These are phyloP conservation scores for Bisporella sp. DNA, from an alignment of 2,329 filamentous ascomycete species.

Conservation along the genomic window DNA sequence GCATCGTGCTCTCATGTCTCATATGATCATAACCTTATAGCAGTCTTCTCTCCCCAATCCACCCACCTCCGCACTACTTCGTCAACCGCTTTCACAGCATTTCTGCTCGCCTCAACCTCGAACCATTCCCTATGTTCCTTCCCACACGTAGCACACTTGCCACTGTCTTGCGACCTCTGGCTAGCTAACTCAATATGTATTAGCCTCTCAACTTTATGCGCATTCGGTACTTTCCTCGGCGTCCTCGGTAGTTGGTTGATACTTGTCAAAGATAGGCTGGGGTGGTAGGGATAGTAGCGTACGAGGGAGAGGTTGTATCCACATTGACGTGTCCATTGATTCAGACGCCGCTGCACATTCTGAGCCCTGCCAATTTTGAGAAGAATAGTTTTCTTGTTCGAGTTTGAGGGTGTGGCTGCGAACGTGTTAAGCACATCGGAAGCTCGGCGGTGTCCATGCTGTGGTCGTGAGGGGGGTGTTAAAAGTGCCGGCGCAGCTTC, in stretches of 20 bases:
- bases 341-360: conserved; percentile 86
- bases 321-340: conserved; percentile 91
- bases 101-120: conserved; percentile 68
- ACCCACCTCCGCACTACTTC: conserved; percentile 80
- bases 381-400: conserved; percentile 51
- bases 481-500: conserved; percentile 55
- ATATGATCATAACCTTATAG: conserved; percentile 5
- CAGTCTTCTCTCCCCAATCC: conserved; percentile 47
- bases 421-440: conserved; percentile 50
- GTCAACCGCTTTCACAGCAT: conserved; percentile 62
- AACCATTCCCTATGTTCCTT: conserved; percentile 94
- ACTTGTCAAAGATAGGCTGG: conserved; percentile 12
- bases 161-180: conserved; percentile 45
- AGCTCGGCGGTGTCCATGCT: conserved; percentile 32
- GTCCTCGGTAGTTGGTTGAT: conserved; percentile 24
- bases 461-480: conserved; percentile 38
- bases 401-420: conserved; percentile 26
- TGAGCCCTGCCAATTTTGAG: conserved; percentile 61
- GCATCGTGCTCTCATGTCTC: not conserved
- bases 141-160: conserved; percentile 69
- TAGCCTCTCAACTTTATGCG: conserved; percentile 80
- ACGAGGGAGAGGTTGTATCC: conserved; percentile 82
- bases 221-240: conserved; percentile 72
- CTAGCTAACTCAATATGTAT: conserved; percentile 81
- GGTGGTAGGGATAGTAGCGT: conserved; percentile 80